phyloP scores from a whole-genome alignment of 1,284 basidiomycete genomes.

The Rhodotorula sp. region DNA sequence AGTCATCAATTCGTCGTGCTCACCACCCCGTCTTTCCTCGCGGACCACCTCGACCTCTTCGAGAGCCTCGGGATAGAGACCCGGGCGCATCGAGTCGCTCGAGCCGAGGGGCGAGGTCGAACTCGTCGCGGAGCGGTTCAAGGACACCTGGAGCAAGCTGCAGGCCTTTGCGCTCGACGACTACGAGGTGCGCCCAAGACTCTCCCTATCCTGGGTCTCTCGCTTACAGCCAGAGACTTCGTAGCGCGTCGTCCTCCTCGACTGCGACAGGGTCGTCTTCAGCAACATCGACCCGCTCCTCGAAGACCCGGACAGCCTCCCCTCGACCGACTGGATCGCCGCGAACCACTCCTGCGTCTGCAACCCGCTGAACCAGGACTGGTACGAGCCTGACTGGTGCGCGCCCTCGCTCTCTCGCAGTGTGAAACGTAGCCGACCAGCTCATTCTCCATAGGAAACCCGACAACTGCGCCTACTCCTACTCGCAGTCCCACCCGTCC shows the following conservation, averaged over 20 bases:
- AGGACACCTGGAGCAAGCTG: slow-evolving; percentile 17
- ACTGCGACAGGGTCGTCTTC: slow-evolving; percentile 19
- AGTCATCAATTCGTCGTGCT: slow-evolving; percentile 16
- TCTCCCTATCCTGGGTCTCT: too few relatives aligned
- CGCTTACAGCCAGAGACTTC: too few relatives aligned
- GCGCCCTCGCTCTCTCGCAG: neutral
- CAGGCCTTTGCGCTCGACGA: slow-evolving; percentile 9
- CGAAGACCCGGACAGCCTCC: neutral
- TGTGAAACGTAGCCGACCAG: neutral
- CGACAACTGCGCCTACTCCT: slow-evolving; percentile 11
- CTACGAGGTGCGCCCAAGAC: slow-evolving; percentile 1
- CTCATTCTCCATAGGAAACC: neutral
- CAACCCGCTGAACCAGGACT: slow-evolving; percentile 15
- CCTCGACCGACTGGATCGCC: slow-evolving; percentile 4
- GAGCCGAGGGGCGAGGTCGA: slow-evolving; percentile 9
- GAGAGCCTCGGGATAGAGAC: slow-evolving; percentile 1
- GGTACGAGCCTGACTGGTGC: slow-evolving; percentile 8
- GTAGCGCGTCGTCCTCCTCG: slow-evolving; percentile 17
- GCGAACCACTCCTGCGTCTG: slow-evolving; percentile 5
- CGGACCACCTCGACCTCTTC: slow-evolving; percentile 5
- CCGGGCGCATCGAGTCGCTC: slow-evolving; percentile 5
- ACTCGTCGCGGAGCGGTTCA: slow-evolving; percentile 13
- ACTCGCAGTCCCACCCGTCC: neutral
- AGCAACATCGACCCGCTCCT: slow-evolving; percentile 5
- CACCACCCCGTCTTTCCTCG: slow-evolving; percentile 10